phyloP scores from a whole-genome alignment of 2,329 filamentous ascomycete species.

The Elsinoe fawcettii region DNA sequence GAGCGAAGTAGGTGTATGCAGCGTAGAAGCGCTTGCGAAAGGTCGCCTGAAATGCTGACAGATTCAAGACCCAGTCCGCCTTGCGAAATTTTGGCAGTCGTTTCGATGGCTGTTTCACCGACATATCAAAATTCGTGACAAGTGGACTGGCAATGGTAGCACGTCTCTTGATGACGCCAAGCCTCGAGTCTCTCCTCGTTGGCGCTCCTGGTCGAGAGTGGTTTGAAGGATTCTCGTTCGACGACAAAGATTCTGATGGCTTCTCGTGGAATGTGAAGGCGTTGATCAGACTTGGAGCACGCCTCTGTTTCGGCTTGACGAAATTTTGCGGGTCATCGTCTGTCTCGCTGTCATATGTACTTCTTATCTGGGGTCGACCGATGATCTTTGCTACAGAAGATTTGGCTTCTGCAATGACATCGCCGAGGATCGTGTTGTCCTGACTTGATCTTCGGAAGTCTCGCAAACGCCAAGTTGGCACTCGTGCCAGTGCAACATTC shows the following conservation, averaged over 20 bases:
- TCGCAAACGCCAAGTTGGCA: constrained; percentile 85
- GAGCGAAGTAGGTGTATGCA: constrained; percentile 62
- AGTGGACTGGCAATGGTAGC: constrained; percentile 9
- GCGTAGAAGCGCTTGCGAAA: constrained; percentile 80
- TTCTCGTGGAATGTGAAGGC: constrained; percentile 4
- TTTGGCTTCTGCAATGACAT: constrained; percentile 33
- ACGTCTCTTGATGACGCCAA: neutral
- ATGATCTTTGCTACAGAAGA: constrained; percentile 28
- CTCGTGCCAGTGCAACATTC: constrained; percentile 77
- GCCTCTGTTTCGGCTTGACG: neutral
- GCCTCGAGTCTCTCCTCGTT: constrained; percentile 8
- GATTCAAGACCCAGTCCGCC: constrained; percentile 42
- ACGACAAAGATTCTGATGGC: neutral
- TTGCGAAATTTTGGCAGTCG: neutral
- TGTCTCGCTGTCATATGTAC: constrained; percentile 36
- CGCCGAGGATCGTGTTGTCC: neutral
- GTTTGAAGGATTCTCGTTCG: neutral
- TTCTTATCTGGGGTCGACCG: constrained; percentile 8
- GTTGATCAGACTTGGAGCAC: constrained; percentile 4
- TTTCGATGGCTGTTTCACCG: neutral
- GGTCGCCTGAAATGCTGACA: constrained; percentile 71
- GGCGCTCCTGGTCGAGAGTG: neutral
- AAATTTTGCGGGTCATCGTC: constrained; percentile 33
- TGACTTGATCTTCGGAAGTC: constrained; percentile 15
- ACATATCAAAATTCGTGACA: neutral